Evolutionary conservation across 108 stramenopile genomes (phyloP).

Genomic region (Skeletonema grethae): DNA sequence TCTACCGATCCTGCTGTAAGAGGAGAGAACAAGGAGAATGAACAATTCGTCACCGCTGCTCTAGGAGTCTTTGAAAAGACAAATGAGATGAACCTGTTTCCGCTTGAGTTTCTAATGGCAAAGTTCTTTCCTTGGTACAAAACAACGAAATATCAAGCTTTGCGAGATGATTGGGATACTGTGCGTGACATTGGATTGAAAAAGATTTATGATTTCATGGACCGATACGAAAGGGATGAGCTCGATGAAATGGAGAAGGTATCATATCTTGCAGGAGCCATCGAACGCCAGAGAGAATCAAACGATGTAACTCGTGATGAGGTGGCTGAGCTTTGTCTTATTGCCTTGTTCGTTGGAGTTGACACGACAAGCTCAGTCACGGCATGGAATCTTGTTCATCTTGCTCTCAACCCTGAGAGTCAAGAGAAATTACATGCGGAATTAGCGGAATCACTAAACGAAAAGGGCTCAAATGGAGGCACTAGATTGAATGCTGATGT

Average conservation of each 20-base stretch:
- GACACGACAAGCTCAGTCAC: constrained; percentile 37
- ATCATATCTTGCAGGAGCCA: constrained; percentile 27
- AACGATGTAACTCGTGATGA: constrained; percentile 24
- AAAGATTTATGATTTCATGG: constrained; percentile 11
- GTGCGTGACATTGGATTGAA: constrained; percentile 8
- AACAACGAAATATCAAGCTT: constrained; percentile 18
- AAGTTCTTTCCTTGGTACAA: not conserved
- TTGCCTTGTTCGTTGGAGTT: constrained; percentile 21
- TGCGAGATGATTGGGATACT: constrained; percentile 1
- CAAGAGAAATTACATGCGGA: constrained; percentile 31
- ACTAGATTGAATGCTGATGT: constrained; percentile 23
- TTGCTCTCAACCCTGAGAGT: constrained; percentile 28
- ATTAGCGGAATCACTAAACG: constrained; percentile 6
- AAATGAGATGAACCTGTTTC: constrained; percentile 14
- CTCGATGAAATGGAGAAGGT: constrained; percentile 31
- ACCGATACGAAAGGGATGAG: constrained; percentile 11
- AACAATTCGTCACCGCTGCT: constrained; percentile 2
- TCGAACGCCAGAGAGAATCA: constrained; percentile 29
- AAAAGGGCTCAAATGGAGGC: constrained; percentile 10
- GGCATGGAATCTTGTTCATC: constrained; percentile 36
- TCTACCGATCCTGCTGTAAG: not conserved
- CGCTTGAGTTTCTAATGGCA: not conserved
- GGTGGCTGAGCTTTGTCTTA: constrained; percentile 17
- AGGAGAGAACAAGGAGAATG: not conserved
- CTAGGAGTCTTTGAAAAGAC: constrained; percentile 13